phyloP scores from a whole-genome alignment of 768 basidiomycete species.

The Terana coerulea region DNA sequence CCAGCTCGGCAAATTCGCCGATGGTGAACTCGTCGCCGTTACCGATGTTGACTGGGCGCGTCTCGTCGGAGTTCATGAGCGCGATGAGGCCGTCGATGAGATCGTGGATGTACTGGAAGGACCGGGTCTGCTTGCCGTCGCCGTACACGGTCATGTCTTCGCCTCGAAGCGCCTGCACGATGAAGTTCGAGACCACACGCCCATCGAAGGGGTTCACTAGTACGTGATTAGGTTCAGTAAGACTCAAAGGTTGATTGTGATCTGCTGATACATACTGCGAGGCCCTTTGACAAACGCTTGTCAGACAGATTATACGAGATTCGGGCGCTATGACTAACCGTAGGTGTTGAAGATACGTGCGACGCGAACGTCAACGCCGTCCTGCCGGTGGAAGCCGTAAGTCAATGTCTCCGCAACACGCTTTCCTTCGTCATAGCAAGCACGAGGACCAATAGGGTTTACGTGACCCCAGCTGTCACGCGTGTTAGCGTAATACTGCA shows the following conservation, averaged over 20 bases:
- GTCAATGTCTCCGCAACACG: constrained; percentile 98
- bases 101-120: constrained; percentile 98
- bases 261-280: constrained; percentile 49
- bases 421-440: constrained; percentile 99
- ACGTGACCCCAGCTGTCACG: constrained; percentile 88
- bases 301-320: not conserved
- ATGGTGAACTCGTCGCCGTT: constrained; percentile 96
- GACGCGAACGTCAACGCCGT: constrained; percentile 93
- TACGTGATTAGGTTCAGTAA: constrained; percentile 11
- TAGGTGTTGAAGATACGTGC: constrained; percentile 99
- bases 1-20: constrained; percentile 87
- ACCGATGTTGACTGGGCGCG: constrained; percentile 95
- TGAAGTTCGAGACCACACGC: constrained; percentile 98
- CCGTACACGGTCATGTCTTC: constrained; percentile 98
- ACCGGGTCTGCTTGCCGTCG: constrained; percentile 89
- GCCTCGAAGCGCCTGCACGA: constrained; percentile 93
- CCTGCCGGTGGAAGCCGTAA: constrained; percentile 93
- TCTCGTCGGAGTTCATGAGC: constrained; percentile 93
- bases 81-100: constrained; percentile 90
- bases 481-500: constrained; percentile 11
- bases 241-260: constrained; percentile 22
- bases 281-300: constrained; percentile 36
- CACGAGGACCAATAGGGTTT: constrained; percentile 96
- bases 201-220: constrained; percentile 95
- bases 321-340: constrained; percentile 36